These are phyloP conservation scores for Penicillium taxi DNA, from an alignment of 495 filamentous ascomycete species.

Conservation along the genomic window DNA sequence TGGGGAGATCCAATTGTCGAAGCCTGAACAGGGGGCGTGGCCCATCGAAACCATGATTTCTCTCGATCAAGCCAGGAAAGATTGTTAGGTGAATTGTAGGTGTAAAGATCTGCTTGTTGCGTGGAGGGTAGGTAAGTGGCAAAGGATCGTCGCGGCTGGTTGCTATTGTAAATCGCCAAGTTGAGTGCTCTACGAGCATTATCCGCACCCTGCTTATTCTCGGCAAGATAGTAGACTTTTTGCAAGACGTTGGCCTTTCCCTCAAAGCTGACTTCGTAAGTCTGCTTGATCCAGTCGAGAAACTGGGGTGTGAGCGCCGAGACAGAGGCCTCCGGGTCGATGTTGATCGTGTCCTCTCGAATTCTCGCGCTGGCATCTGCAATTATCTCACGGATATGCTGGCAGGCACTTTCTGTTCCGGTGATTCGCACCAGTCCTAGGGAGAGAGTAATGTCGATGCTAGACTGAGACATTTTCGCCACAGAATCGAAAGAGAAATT, in stretches of 20 bases:
- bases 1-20: slow-evolving; percentile 4
- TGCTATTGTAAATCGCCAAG: slow-evolving; percentile 20
- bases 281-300: slow-evolving; percentile 28
- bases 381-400: slow-evolving; percentile 35
- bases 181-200: slow-evolving; percentile 32
- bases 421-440: slow-evolving; percentile 34
- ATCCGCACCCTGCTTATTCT: slow-evolving; percentile 27
- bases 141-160: slow-evolving; percentile 20
- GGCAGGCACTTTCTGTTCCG: slow-evolving; percentile 29
- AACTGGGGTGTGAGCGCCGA: slow-evolving; percentile 16
- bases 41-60: slow-evolving; percentile 37
- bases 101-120: slow-evolving; percentile 15
- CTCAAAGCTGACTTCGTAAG: slow-evolving; percentile 21
- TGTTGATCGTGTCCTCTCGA: slow-evolving; percentile 19
- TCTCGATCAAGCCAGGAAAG: slow-evolving; percentile 27
- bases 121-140: slow-evolving; percentile 31
- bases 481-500: slow-evolving; percentile 39
- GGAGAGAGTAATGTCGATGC: slow-evolving; percentile 33
- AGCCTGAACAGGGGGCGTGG: slow-evolving; percentile 19
- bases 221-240: slow-evolving; percentile 28
- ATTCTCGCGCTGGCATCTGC: slow-evolving; percentile 30
- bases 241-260: slow-evolving; percentile 1
- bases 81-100: slow-evolving; percentile 14
- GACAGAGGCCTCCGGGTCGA: slow-evolving; percentile 10
- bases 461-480: slow-evolving; percentile 31